Evolutionary conservation across 2,329 filamentous ascomycete genomes (phyloP).

Genomic region (Cadophora gregata): DNA sequence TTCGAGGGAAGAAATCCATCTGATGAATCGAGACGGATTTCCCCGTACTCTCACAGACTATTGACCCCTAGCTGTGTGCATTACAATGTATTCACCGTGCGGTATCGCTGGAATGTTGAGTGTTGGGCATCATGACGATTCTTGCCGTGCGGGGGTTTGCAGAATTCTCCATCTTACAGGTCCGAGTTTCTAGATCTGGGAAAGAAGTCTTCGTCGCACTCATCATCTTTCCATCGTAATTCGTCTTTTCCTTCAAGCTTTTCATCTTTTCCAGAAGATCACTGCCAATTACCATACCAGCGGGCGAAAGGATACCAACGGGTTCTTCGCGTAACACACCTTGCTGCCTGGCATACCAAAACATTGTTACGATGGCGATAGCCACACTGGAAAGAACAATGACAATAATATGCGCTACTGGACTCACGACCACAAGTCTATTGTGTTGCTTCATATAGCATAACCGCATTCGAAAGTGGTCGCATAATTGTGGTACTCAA

Average conservation of each 20-base stretch:
- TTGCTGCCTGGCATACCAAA: neutral
- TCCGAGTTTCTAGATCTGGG: neutral
- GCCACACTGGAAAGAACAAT: neutral
- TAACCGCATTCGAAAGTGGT: neutral
- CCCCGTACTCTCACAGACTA: neutral
- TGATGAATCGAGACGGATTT: neutral
- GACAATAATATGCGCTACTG: neutral
- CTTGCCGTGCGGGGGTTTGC: neutral
- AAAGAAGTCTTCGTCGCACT: neutral
- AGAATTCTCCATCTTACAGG: neutral
- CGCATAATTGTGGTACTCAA: constrained; percentile 2
- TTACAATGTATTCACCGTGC: neutral
- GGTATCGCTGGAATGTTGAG: neutral
- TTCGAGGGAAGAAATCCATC: neutral
- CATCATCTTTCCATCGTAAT: constrained; percentile 2
- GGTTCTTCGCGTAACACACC: constrained; percentile 4
- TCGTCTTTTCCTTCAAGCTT: neutral
- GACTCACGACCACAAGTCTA: constrained; percentile 8
- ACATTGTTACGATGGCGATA: neutral
- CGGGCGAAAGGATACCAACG: neutral
- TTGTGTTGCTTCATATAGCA: neutral
- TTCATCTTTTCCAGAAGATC: neutral
- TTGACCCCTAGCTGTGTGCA: neutral
- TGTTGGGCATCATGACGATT: neutral
- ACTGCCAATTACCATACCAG: neutral